These are phyloP conservation scores for Polyporus arcularius DNA, from an alignment of 768 basidiomycete species.

Conservation along the genomic window DNA sequence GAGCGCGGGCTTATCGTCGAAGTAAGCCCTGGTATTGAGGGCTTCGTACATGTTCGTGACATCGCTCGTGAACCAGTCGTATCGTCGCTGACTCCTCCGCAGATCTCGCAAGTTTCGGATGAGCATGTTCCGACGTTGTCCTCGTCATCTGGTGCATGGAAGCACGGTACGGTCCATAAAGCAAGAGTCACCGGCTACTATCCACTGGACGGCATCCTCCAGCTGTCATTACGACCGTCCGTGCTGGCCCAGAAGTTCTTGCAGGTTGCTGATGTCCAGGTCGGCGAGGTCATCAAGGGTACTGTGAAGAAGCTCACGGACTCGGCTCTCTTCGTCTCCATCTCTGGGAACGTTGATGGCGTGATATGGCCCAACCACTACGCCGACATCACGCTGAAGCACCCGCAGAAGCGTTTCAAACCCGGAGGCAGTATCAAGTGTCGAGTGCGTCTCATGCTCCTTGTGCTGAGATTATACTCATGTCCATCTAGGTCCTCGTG, in stretches of 20 bases:
- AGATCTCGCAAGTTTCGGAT: constrained; percentile 96
- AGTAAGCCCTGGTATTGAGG: constrained; percentile 62
- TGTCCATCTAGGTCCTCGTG: constrained; percentile 61
- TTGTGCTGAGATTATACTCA: not conserved
- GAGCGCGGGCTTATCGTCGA: constrained; percentile 83
- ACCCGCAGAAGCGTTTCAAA: constrained; percentile 91
- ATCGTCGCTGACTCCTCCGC: not conserved
- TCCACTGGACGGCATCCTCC: constrained; percentile 82
- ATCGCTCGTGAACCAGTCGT: constrained; percentile 3
- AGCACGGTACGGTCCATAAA: constrained; percentile 72
- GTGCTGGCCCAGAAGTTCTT: constrained; percentile 86
- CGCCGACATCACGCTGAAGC: constrained; percentile 92
- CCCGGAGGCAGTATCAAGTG: constrained; percentile 81
- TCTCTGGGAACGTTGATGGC: constrained; percentile 88
- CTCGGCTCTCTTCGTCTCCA: constrained; percentile 78
- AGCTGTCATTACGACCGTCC: constrained; percentile 83
- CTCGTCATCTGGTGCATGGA: constrained; percentile 74
- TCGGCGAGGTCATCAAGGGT: constrained; percentile 86
- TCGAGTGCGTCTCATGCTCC: constrained; percentile 52
- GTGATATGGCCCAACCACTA: constrained; percentile 95
- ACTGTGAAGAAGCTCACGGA: constrained; percentile 85
- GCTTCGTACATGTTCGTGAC: constrained; percentile 82
- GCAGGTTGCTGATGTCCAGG: constrained; percentile 76
- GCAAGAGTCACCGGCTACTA: constrained; percentile 89
- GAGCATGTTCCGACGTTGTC: constrained; percentile 85